Base-by-base conservation (phyloP, 768 basidiomycete species). In the Amylocystis lapponica region DNA sequence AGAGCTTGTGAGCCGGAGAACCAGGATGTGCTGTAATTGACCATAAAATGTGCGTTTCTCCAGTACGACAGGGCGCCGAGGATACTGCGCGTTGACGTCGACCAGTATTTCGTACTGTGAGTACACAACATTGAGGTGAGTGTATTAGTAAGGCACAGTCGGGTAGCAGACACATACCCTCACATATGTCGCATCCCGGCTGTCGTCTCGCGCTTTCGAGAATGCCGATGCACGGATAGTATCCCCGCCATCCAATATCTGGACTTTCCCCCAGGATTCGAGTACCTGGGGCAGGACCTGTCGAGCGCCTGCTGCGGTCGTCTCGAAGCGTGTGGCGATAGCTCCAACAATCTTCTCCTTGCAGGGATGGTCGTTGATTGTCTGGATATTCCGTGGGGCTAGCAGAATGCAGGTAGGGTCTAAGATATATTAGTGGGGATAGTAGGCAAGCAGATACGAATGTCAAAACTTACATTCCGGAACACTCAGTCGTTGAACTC, bases 91-190 rank as follows among this genome's bases (percentile, higher is more conserved):
- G 41, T 60, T 45, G 22, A 30, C 44, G 47, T 69, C 67, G 14
- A 66, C 52, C 30, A 57, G 45, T 12, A 60, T 31, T 29, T 65
- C 57, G 47, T 67, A 67, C 67, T 67, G 19, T 3, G 11, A 10
- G 27, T 37, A 34, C 32, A 35, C 9, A 35, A 39, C 16, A 22
- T 26, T 43, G 11, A 32, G 42, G 19, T 19, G 27, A 4, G 12
- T 27, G 21, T 23, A 23, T 22, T 2, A 9, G 23, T 12, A 33
- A 16, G 5, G 20, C 5, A 36, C 17, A 21, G 10, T 17, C 27
- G 36, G 30, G 25, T 41, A 33, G 10, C 21, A 6, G 3, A 22
- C 13, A 52, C 63, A 12, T 53, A 69, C 67, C 30, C 58, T 41
- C 14, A 69, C 56, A 57, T 50, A 68, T 19, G 59, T 47, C 20